Percentiles rank a stretch among this genome's conserved stretches.
phyloP scores from a whole-genome alignment of 2,329 filamentous ascomycete genomes.

The Sclerotinia nivalis region DNA sequence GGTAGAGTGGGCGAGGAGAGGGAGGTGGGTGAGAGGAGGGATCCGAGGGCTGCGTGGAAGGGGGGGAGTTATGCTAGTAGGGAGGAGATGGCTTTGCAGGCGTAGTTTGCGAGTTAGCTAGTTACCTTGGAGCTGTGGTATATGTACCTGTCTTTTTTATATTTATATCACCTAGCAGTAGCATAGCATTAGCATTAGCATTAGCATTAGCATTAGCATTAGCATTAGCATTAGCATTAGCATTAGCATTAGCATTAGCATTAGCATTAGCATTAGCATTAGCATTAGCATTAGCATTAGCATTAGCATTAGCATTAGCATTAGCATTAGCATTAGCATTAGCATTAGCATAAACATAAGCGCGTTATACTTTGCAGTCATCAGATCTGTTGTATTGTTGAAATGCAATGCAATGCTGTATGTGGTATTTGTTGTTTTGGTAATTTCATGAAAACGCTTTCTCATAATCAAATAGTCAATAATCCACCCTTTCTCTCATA shows the following conservation, averaged over 20 bases:
- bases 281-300: too few species aligned
- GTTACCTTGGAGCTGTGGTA: neutral
- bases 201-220: neutral
- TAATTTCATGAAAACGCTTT: conserved; percentile 6
- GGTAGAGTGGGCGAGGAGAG: conserved; percentile 61
- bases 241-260: too few species aligned
- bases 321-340: neutral
- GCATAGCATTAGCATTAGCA: neutral
- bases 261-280: too few species aligned
- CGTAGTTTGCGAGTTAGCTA: conserved; percentile 37
- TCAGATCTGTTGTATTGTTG: neutral
- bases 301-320: too few species aligned
- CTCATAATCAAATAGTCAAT: conserved; percentile 10
- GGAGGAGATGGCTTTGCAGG: conserved; percentile 61
- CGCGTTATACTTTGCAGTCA: neutral
- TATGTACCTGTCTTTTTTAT: too few species aligned
- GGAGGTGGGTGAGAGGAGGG: conserved; percentile 51
- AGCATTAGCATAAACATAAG: neutral
- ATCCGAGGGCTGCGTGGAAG: conserved; percentile 61
- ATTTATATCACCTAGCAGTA: neutral
- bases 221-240: too few species aligned
- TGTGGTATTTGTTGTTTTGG: neutral
- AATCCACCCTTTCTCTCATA: neutral
- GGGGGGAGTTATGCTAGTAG: conserved; percentile 59
- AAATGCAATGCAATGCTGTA: neutral